Evolutionary conservation across 164 flowering plant genomes (phyloP).

Genomic region (Liriodendron chinense): DNA sequence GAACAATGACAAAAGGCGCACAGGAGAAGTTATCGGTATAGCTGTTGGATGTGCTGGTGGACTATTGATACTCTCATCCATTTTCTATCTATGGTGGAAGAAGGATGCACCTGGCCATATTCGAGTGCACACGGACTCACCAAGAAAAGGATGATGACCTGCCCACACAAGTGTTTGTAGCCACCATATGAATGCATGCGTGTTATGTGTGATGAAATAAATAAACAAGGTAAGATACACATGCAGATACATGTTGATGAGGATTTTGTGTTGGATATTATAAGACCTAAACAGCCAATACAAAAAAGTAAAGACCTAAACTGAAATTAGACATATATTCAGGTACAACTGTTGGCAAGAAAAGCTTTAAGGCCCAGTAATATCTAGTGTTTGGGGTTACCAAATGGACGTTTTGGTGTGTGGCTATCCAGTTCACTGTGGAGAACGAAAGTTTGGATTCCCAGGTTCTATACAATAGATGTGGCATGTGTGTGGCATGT

Average conservation of each 20-base stretch:
- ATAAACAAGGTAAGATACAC: background rate
- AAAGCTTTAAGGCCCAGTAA: no score
- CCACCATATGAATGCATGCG: background rate
- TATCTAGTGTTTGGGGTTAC: no score
- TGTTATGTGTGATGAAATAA: background rate
- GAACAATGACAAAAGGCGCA: slow-evolving; percentile 16
- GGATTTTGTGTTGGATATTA: background rate
- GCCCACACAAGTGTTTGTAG: background rate
- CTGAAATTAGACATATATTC: no score
- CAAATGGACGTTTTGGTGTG: no score
- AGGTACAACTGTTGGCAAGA: no score
- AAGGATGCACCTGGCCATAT: slow-evolving; percentile 26
- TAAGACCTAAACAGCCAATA: background rate
- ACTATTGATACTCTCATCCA: slow-evolving; percentile 25
- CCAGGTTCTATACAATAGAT: no score
- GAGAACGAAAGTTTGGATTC: no score
- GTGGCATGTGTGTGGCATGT: no score
- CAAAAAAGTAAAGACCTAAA: background rate
- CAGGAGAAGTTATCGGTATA: slow-evolving; percentile 33
- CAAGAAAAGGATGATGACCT: slow-evolving; percentile 19
- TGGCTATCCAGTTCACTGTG: no score
- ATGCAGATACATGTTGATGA: background rate
- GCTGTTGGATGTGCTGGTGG: slow-evolving; percentile 32
- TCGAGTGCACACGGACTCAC: slow-evolving; percentile 31
- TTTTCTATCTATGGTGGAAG: slow-evolving; percentile 36